Conservation (phyloP, 1,139 yeast species). For the Candida neerlandica region DNA sequence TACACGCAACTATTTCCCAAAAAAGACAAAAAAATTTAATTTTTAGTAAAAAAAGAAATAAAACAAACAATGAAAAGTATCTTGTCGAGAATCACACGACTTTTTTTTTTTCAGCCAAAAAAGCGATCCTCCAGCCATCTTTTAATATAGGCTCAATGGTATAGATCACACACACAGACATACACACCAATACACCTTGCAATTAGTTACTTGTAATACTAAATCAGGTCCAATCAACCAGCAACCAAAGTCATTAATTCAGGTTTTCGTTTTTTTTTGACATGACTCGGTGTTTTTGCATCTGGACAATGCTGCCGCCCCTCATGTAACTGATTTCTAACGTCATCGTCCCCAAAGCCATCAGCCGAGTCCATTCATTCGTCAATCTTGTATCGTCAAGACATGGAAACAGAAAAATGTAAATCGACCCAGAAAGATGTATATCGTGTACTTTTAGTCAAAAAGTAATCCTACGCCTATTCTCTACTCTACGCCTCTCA, state of each 20-base stretch:
- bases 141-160: no score
- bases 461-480: neutral
- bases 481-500: neutral
- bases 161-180: no score
- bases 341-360: no score
- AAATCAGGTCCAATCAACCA: slow-evolving; percentile 1
- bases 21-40: neutral
- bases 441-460: neutral
- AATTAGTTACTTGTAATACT: neutral
- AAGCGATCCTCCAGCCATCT: neutral
- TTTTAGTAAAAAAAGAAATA: neutral
- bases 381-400: no score
- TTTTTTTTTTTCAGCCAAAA: neutral
- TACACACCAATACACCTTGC: neutral
- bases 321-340: no score
- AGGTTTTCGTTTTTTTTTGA: no score
- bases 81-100: neutral
- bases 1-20: neutral
- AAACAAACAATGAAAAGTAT: neutral
- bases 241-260: neutral
- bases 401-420: no score
- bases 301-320: no score
- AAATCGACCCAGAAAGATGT: no score
- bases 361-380: no score
- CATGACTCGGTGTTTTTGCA: no score